Evolutionary conservation across 257 asterid genomes (phyloP).

Genomic region (Solanum pimpinellifolium): DNA sequence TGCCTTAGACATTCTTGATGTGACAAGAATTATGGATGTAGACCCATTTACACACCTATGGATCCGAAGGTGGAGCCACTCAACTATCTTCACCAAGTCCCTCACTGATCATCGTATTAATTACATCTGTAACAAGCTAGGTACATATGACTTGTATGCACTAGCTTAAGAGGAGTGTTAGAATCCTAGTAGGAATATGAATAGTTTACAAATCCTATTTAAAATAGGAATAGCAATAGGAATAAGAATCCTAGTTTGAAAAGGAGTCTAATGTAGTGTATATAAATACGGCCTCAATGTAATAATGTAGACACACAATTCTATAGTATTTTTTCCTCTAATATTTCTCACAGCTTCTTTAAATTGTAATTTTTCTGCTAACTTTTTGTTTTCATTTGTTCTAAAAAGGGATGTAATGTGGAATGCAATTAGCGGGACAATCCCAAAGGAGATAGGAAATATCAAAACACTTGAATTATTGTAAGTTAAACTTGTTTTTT

Average conservation of each 20-base stretch:
- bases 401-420: slow-evolving; percentile 84
- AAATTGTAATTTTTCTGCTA: background rate
- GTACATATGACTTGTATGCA: background rate
- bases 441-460: slow-evolving; percentile 93
- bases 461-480: slow-evolving; percentile 48
- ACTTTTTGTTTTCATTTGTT: slow-evolving; percentile 2
- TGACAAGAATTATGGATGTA: background rate
- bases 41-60: background rate
- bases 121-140: background rate
- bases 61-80: background rate
- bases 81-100: background rate
- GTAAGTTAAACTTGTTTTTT: slow-evolving; percentile 38
- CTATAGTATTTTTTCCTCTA: background rate
- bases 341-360: background rate
- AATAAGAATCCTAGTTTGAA: background rate
- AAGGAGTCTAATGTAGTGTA: background rate
- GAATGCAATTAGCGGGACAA: slow-evolving; percentile 68
- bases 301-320: background rate
- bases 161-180: background rate
- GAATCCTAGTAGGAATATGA: background rate
- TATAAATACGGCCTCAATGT: background rate
- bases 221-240: background rate
- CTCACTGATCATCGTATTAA: background rate
- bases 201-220: background rate
- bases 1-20: background rate